Base-by-base conservation (phyloP, 139 green algal genomes). In the Chlorella sp. region DNA sequence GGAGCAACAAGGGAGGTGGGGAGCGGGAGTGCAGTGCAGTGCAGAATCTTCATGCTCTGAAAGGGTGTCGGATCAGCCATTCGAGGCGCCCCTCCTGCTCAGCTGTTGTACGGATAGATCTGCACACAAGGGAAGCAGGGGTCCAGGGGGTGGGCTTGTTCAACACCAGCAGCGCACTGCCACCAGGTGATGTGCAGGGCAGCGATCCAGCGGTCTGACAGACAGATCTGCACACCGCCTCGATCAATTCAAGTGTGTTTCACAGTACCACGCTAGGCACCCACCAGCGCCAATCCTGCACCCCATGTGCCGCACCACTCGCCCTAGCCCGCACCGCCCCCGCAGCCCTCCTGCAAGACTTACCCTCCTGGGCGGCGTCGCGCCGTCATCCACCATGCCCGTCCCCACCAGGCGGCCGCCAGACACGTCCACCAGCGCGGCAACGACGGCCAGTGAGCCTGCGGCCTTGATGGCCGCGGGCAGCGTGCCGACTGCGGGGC, bases 351-450 rank as follows among this genome's bases (percentile, higher is more conserved):
- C 36, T 28, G 9, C 19, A 60, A 30, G 22, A 3, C 36, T 28
- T 61, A 93, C 87, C 48, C 42, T 66, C 61, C 92, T 85, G 11
- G 78, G 83, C 22, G 93, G 92, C 42, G 92, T 95, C 30, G 86
- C 92, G 18, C 83, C 87, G 61, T 95, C 92, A 66, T 94, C 73
- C 34, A 95, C 81, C 24, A 88, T 68, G 19, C 87, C 83, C 0
- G 76, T 82, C 42, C 80, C 88, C 16, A 82, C 71, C 30, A 95
- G 81, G 24, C 87, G 90, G 19, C 81, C 48, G 14, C 88, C 92
- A 32, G 66, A 90, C 39, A 86, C 37, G 80, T 95, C 93, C 40
- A 94, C 89, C 37, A 89, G 57, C 0, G 78, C 81, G 22, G 92
- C 94, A 0, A 87, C 90, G 12, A 81, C 69, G 0, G 93, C 93